A percentile compares a stretch with the other conserved stretches of the same genome.
Evolutionary conservation across 257 asterid species (phyloP).

Genomic region (Handroanthus guayacan): DNA sequence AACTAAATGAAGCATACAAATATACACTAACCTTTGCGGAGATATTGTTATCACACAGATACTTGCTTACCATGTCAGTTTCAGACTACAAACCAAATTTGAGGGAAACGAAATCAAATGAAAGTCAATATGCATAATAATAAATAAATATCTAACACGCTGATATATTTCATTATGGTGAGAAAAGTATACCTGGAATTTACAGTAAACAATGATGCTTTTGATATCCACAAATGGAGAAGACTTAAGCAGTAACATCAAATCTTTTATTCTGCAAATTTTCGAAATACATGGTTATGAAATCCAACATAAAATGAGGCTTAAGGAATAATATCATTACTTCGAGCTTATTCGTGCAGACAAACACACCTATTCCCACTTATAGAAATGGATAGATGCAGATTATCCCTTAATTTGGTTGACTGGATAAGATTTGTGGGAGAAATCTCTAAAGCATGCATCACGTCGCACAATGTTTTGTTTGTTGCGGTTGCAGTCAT

Average conservation of each 20-base stretch:
- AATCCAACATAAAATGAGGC: conserved; percentile 26
- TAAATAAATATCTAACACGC: background rate
- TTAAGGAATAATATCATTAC: conserved; percentile 26
- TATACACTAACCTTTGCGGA: conserved; percentile 76
- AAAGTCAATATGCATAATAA: conserved; percentile 23
- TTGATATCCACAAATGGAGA: conserved; percentile 70
- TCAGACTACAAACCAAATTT: conserved; percentile 64
- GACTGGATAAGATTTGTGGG: conserved; percentile 68
- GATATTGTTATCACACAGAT: conserved; percentile 74
- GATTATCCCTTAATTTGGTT: conserved; percentile 80
- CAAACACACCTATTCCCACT: conserved; percentile 67
- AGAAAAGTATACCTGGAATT: conserved; percentile 76
- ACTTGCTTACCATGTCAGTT: conserved; percentile 92
- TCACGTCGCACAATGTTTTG: conserved; percentile 71
- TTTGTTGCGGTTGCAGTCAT: conserved; percentile 98
- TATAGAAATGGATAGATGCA: conserved; percentile 79
- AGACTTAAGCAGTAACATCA: conserved; percentile 72
- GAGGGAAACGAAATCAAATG: conserved; percentile 30
- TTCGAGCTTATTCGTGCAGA: conserved; percentile 27
- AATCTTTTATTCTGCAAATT: conserved; percentile 73
- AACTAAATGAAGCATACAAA: conserved; percentile 41
- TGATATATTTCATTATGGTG: conserved; percentile 15
- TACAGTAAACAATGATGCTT: conserved; percentile 94
- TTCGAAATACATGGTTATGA: conserved; percentile 20
- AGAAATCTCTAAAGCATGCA: conserved; percentile 88